These are phyloP conservation scores for Silene uniflora DNA, from an alignment of 148 eudicot genomes.

Conservation along the genomic window DNA sequence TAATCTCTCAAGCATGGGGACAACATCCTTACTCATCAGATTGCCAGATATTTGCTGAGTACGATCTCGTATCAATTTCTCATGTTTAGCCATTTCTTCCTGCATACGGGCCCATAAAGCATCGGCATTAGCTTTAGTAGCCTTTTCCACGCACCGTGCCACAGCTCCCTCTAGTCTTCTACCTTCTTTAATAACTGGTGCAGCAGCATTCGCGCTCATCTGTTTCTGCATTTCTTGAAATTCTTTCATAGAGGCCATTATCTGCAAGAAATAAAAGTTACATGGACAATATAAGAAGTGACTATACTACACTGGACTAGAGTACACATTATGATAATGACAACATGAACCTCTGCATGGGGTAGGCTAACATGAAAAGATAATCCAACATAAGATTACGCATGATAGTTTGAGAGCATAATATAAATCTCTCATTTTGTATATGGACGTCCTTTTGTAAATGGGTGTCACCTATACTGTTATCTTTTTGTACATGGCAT, in stretches of 20 bases:
- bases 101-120: conserved; percentile 82
- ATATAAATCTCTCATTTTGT: too few species aligned
- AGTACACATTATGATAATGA: background rate
- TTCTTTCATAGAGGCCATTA: conserved; percentile 61
- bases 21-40: conserved; percentile 59
- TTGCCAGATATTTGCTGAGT: conserved; percentile 59
- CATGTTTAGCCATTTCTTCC: conserved; percentile 73
- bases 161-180: conserved; percentile 73
- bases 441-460: too few species aligned
- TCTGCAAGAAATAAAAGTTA: conserved; percentile 36
- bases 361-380: too few species aligned
- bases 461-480: too few species aligned
- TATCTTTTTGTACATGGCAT: too few species aligned
- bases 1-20: conserved; percentile 55
- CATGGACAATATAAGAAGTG: background rate
- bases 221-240: conserved; percentile 83
- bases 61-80: conserved; percentile 64
- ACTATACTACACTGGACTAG: background rate
- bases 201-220: conserved; percentile 43
- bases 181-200: conserved; percentile 71
- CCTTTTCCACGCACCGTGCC: conserved; percentile 70
- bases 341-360: background rate
- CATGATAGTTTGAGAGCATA: background rate
- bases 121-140: conserved; percentile 69
- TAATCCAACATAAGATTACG: too few species aligned